Conservation (phyloP, 768 basidiomycete species). For the Mrakia gelida region DNA sequence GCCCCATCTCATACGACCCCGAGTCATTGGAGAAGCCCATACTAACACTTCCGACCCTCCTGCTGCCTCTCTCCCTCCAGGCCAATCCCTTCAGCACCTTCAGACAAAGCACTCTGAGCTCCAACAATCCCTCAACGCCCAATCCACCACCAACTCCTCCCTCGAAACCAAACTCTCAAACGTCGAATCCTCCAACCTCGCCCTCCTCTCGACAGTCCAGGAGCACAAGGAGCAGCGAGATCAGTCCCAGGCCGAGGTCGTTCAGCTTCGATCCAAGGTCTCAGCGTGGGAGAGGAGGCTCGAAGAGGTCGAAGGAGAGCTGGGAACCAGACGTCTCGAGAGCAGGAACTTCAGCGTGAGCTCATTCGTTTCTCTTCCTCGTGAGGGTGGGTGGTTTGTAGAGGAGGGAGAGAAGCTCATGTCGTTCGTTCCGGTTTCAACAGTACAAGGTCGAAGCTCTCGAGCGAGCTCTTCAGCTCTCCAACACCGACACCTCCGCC, state of each 20-base stretch:
- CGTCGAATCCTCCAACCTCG: slow-evolving; percentile 17
- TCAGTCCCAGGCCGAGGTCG: slow-evolving; percentile 1
- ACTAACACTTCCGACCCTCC: not conserved
- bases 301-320: slow-evolving; percentile 54
- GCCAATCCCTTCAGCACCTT: slow-evolving; percentile 27
- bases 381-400: slow-evolving; percentile 45
- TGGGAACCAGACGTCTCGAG: slow-evolving; percentile 67
- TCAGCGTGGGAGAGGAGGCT: slow-evolving; percentile 21
- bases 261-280: slow-evolving; percentile 12
- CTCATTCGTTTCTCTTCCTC: slow-evolving; percentile 56
- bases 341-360: slow-evolving; percentile 54
- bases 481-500: slow-evolving; percentile 71
- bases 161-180: slow-evolving; percentile 4
- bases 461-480: slow-evolving; percentile 71
- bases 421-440: not conserved
- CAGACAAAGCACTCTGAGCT: slow-evolving; percentile 16
- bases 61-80: not conserved
- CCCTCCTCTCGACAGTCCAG: slow-evolving; percentile 23
- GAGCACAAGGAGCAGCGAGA: slow-evolving; percentile 26
- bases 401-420: not conserved
- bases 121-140: slow-evolving; percentile 15
- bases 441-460: slow-evolving; percentile 85
- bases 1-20: no score
- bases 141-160: not conserved
- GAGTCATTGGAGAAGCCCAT: not conserved